Evolutionary conservation across 2,329 filamentous ascomycete genomes (phyloP).

Genomic region (Aureobasidium sp.): DNA sequence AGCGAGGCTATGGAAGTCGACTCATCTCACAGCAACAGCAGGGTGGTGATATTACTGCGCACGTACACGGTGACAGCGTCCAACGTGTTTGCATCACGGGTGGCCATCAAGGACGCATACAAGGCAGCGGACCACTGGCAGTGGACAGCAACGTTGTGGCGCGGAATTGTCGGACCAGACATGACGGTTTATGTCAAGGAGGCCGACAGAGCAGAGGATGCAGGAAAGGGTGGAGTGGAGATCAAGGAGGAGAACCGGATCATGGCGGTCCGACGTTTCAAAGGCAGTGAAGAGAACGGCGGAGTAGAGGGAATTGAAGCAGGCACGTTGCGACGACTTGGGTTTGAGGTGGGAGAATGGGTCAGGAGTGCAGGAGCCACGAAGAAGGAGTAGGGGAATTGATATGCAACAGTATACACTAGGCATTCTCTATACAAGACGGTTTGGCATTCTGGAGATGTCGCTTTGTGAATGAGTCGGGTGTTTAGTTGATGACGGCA

Average conservation of each 20-base stretch:
- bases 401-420: neutral
- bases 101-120: constrained; percentile 70
- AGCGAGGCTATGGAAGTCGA: constrained; percentile 18
- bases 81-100: constrained; percentile 62
- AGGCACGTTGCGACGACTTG: constrained; percentile 58
- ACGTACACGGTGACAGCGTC: constrained; percentile 73
- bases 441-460: constrained; percentile 1
- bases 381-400: neutral
- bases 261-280: constrained; percentile 24
- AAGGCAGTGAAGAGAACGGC: constrained; percentile 23
- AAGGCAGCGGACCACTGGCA: constrained; percentile 88
- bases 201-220: constrained; percentile 12
- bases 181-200: constrained; percentile 58
- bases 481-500: neutral
- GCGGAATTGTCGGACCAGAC: constrained; percentile 74
- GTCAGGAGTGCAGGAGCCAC: constrained; percentile 32
- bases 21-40: constrained; percentile 13
- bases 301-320: constrained; percentile 26
- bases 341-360: constrained; percentile 86
- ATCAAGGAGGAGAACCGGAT: constrained; percentile 30
- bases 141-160: constrained; percentile 93
- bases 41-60: constrained; percentile 65
- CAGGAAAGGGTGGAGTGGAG: constrained; percentile 25
- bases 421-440: neutral
- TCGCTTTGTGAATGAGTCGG: neutral